A percentile compares a stretch with the other conserved stretches of the same genome.
Evolutionary conservation across 2,329 filamentous ascomycete species (phyloP).

Genomic region (Periconia macrospinosa): DNA sequence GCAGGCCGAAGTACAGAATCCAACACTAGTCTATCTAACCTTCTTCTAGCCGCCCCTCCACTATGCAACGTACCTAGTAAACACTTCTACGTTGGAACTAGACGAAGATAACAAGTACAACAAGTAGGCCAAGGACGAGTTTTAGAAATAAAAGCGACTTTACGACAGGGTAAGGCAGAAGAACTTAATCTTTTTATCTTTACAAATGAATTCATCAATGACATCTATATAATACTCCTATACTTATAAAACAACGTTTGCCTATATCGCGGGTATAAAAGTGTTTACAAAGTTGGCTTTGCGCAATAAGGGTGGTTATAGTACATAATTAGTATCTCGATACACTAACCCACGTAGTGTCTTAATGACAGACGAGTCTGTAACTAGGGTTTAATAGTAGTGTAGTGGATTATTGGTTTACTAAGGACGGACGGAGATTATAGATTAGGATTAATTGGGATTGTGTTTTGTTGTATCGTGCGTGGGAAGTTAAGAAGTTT

Average conservation of each 20-base stretch:
- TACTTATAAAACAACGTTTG: slow-evolving; percentile 4
- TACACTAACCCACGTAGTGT: no score
- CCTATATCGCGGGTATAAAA: no score
- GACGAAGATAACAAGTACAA: slow-evolving; percentile 3
- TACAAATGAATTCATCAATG: slow-evolving; percentile 72
- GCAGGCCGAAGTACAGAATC: background rate
- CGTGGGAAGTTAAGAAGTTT: no score
- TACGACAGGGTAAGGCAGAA: slow-evolving; percentile 22
- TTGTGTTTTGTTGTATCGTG: no score
- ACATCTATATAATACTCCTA: slow-evolving; percentile 73
- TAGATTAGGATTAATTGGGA: no score
- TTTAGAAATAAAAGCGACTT: slow-evolving; percentile 17
- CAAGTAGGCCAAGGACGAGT: slow-evolving; percentile 16
- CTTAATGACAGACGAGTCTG: no score
- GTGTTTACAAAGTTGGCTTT: no score
- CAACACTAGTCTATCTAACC: background rate
- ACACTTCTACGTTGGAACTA: background rate
- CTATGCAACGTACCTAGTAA: background rate
- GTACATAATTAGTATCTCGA: no score
- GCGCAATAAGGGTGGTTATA: no score
- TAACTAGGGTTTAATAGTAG: no score
- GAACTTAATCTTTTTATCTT: slow-evolving; percentile 65
- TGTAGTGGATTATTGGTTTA: no score
- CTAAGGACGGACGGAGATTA: no score
- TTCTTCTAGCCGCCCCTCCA: background rate